Conservation (phyloP, 139 green algal genomes). For the Chlamydomonas urium region DNA sequence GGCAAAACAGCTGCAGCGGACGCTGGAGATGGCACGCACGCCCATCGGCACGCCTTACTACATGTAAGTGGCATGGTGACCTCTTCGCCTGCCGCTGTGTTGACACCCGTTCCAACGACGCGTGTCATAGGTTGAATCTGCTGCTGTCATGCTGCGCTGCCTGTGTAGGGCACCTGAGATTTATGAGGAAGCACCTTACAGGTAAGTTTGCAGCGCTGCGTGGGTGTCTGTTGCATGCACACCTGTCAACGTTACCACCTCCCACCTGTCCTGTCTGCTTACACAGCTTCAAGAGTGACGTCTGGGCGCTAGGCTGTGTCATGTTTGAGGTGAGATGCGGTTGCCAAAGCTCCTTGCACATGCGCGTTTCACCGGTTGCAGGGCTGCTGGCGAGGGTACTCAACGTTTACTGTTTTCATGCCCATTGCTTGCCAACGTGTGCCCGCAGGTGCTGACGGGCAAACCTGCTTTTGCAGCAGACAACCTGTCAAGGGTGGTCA, state of each 20-base stretch:
- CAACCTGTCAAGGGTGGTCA: slow-evolving; percentile 33
- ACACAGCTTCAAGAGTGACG: slow-evolving; percentile 44
- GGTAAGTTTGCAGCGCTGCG: no score
- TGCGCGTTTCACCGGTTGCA: no score
- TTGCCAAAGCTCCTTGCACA: no score
- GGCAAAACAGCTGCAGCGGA: slow-evolving; percentile 16
- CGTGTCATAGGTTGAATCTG: not conserved
- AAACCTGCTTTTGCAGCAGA: slow-evolving; percentile 41
- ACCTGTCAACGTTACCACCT: no score
- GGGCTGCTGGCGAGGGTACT: no score
- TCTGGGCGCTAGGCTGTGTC: slow-evolving; percentile 52
- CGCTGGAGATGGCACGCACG: slow-evolving; percentile 39
- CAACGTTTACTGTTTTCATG: no score
- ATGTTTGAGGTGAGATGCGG: slow-evolving; percentile 52
- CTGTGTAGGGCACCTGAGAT: slow-evolving; percentile 30
- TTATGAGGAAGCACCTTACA: slow-evolving; percentile 48
- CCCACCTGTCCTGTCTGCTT: no score
- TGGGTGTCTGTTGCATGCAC: no score
- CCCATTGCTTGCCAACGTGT: no score
- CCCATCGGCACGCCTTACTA: slow-evolving; percentile 53
- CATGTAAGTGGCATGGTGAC: slow-evolving; percentile 25
- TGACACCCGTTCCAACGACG: not conserved
- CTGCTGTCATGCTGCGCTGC: not conserved
- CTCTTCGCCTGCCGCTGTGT: not conserved
- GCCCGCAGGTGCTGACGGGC: slow-evolving; percentile 22